phyloP scores from a whole-genome alignment of 805 yeast genomes.

The Peterozyma toletana region DNA sequence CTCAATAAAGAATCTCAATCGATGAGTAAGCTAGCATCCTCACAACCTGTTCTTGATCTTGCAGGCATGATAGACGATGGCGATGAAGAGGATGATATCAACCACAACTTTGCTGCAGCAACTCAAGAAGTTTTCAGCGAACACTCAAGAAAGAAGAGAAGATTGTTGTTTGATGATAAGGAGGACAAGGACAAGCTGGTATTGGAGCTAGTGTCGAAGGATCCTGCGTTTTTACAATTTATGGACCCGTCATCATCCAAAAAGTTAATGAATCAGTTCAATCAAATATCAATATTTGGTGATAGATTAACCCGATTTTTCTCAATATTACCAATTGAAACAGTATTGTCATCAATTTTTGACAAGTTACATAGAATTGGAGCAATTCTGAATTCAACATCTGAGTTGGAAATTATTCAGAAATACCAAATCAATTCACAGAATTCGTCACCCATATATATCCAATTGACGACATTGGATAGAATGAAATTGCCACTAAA shows the following conservation, averaged over 20 bases:
- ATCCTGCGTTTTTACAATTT: conserved; percentile 46
- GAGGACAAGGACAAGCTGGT: conserved; percentile 24
- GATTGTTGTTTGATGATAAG: conserved; percentile 15
- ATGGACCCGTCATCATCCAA: conserved; percentile 12
- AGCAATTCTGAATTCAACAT: conserved; percentile 15
- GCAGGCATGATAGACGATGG: conserved; percentile 29
- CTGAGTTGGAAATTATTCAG: conserved; percentile 6
- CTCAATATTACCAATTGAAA: conserved; percentile 34
- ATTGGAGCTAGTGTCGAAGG: conserved; percentile 33
- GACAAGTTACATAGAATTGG: conserved; percentile 37
- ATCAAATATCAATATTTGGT: conserved; percentile 22
- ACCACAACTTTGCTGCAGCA: conserved; percentile 20
- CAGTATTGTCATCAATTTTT: conserved; percentile 31
- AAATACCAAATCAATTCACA: conserved; percentile 13
- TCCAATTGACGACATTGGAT: conserved; percentile 27
- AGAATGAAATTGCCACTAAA: conserved; percentile 33
- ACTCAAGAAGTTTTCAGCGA: conserved; percentile 37
- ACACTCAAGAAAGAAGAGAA: conserved; percentile 22
- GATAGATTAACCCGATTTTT: conserved; percentile 47
- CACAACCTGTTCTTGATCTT: conserved; percentile 41
- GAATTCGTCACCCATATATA: conserved; percentile 16
- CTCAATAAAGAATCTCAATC: conserved; percentile 6
- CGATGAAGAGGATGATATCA: conserved; percentile 23
- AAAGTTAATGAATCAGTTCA: conserved; percentile 14
- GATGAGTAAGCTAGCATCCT: conserved; percentile 17